These are phyloP conservation scores for Chrysosporium keratinophilum DNA, from an alignment of 2,329 filamentous ascomycete species.

Conservation along the genomic window DNA sequence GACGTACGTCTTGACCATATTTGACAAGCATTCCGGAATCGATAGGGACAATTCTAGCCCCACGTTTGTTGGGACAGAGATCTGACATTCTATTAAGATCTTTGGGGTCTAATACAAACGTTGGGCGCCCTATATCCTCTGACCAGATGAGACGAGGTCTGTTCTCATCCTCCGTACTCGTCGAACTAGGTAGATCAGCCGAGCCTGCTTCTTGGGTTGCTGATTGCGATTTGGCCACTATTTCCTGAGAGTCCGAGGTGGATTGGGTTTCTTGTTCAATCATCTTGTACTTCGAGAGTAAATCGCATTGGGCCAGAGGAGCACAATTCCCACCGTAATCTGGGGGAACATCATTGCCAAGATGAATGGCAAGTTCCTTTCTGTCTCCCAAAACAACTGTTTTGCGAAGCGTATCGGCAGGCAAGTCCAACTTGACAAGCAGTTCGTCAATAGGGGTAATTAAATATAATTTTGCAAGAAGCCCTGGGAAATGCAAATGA, in stretches of 20 bases:
- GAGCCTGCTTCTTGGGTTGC: no score
- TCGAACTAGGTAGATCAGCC: background rate
- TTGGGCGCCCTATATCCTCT: conserved; percentile 4
- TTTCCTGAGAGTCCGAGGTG: no score
- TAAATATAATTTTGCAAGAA: background rate
- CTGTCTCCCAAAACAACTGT: background rate
- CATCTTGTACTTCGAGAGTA: no score
- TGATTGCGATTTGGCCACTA: no score
- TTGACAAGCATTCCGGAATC: conserved; percentile 8
- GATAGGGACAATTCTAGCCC: conserved; percentile 3
- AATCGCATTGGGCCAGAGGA: no score
- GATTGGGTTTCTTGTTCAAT: no score
- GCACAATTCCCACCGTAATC: background rate
- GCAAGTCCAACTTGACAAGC: no score
- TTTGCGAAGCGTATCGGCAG: background rate
- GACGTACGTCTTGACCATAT: conserved; percentile 7
- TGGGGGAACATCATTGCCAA: background rate
- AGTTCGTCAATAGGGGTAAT: background rate
- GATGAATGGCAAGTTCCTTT: background rate
- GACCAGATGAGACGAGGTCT: conserved; percentile 6
- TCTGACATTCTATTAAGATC: conserved; percentile 3
- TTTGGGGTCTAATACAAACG: conserved; percentile 8
- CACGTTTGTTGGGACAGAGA: background rate
- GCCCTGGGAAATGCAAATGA: background rate
- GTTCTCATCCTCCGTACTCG: background rate